phyloP scores from a whole-genome alignment of 495 filamentous ascomycete genomes.

The Penicillium cinerascens region DNA sequence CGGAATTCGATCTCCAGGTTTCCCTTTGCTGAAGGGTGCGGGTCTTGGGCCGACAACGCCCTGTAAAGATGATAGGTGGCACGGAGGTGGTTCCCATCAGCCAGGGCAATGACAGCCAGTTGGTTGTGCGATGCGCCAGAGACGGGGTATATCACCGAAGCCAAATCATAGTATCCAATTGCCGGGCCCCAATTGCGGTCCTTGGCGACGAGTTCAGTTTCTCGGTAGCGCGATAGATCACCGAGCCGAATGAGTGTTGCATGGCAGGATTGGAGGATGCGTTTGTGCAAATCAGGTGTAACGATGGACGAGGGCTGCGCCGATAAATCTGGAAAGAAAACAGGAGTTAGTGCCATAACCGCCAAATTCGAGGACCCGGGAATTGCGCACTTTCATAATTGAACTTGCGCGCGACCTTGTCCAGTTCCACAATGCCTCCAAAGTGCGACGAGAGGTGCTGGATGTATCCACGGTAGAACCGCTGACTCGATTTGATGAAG shows the following conservation, averaged over 20 bases:
- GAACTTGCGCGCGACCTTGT: slow-evolving; percentile 64
- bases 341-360: slow-evolving; percentile 28
- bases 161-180: slow-evolving; percentile 79
- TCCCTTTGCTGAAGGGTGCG: slow-evolving; percentile 63
- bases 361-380: neutral
- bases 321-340: slow-evolving; percentile 36
- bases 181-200: slow-evolving; percentile 76
- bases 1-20: slow-evolving; percentile 84
- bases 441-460: slow-evolving; percentile 72
- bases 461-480: slow-evolving; percentile 83
- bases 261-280: slow-evolving; percentile 73
- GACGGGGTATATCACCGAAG: slow-evolving; percentile 69
- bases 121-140: slow-evolving; percentile 86
- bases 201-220: slow-evolving; percentile 60
- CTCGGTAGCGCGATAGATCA: slow-evolving; percentile 88
- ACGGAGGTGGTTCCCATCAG: slow-evolving; percentile 71
- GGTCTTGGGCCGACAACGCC: slow-evolving; percentile 65
- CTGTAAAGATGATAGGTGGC: slow-evolving; percentile 88
- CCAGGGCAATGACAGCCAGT: slow-evolving; percentile 75
- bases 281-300: slow-evolving; percentile 47
- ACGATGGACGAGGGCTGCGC: slow-evolving; percentile 34
- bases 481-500: slow-evolving; percentile 81
- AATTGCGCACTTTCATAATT: slow-evolving; percentile 53
- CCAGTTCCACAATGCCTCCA: slow-evolving; percentile 67
- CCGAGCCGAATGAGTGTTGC: slow-evolving; percentile 80